Evolutionary conservation across 1,139 yeast species (phyloP), one percentile per base, ranked within the genome.

Genomic region (Suhomyces chickasaworum): DNA sequence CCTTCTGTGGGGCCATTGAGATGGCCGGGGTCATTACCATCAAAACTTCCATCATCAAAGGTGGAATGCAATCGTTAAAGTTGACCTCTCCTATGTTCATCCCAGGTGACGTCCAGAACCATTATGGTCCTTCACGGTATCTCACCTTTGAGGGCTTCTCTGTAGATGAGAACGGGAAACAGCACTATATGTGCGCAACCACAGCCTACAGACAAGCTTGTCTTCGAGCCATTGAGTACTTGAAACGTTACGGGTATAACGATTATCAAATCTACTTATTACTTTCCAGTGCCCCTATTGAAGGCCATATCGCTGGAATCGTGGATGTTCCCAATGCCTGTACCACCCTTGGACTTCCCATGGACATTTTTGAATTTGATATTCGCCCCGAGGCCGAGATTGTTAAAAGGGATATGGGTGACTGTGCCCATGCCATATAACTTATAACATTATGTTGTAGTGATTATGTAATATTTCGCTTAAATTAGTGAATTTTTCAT

Each of bases 1-100:
- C 79, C 3, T 76, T 76, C 54, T 77, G 81, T 55, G 81, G 81
- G 15, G 81, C 79, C 13, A 75, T 77, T 54, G 81, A 76, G 55
- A 76, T 75, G 80, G 68, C 78, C 7, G 80, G 81, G 3, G 63
- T 66, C 30, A 68, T 76, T 44, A 74, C 80, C 3, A 53, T 76
- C 48, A 63, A 71, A 47, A 64, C 69, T 33, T 54, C 65, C 2
- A 59, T 76, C 32, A 66, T 76, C 50, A 73, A 73, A 49, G 59
- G 62, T 41, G 81, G 81, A 2, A 64, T 77, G 56, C 55, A 60
- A 42, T 61, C 65, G 38, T 56, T 77, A 50, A 59, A 65, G 39
- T 63, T 76, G 65, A 71, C 69, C 46, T 64, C 71, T 18, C 81
- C 81, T 29, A 68, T 76, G 67, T 76, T 65, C 49, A 57, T 77